These are phyloP conservation scores for Brachypodium distachyon DNA, from an alignment of 202 grass and related monocot genomes.

Conservation along the genomic window DNA sequence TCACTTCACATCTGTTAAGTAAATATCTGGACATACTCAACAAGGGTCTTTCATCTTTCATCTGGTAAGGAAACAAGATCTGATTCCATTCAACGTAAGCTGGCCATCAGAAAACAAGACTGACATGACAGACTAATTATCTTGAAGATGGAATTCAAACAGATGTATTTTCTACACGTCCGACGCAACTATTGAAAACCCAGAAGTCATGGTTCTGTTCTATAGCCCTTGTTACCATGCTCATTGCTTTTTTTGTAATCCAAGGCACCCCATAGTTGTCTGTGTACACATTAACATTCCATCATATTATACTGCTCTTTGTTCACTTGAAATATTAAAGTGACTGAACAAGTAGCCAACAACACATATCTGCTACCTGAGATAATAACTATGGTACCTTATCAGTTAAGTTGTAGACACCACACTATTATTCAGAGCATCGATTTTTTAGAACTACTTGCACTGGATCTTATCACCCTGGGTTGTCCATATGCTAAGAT, in stretches of 20 bases:
- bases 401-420: not conserved
- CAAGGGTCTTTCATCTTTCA: not conserved
- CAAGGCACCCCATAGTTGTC: not conserved
- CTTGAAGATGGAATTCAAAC: not conserved
- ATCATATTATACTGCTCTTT: not conserved
- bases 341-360: not conserved
- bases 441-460: not conserved
- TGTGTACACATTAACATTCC: not conserved
- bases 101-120: not conserved
- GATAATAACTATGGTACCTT: slow-evolving; percentile 1
- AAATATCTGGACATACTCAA: not conserved
- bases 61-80: not conserved
- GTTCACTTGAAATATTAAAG: not conserved
- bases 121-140: not conserved
- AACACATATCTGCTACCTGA: not conserved
- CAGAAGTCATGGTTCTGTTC: not conserved
- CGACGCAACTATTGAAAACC: not conserved
- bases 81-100: not conserved
- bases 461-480: not conserved
- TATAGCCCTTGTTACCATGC: too few species aligned
- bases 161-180: not conserved
- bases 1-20: too few species aligned
- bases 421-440: slow-evolving; percentile 17
- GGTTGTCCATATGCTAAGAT: not conserved
- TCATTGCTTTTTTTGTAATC: too few species aligned